phyloP scores from a whole-genome alignment of 345 rosid species.

The Brassica carinata region DNA sequence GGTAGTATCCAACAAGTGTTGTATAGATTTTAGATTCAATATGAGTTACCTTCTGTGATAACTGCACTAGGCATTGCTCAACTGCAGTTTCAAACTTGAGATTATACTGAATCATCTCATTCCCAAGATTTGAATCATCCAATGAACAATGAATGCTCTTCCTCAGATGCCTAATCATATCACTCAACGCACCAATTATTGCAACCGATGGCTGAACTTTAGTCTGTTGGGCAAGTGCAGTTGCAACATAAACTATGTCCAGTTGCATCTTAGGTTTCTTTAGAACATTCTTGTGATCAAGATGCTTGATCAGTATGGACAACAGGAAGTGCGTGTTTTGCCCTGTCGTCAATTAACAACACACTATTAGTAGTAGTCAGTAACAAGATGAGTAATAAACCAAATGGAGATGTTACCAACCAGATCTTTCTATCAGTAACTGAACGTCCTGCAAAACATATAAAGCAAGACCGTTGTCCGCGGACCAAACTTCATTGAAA shows the following conservation, averaged over 20 bases:
- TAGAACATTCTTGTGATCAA: constrained; percentile 72
- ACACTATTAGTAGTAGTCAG: constrained; percentile 8
- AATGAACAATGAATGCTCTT: constrained; percentile 73
- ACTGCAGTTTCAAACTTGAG: constrained; percentile 57
- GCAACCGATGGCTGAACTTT: constrained; percentile 59
- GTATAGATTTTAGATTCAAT: neutral
- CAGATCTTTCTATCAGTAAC: constrained; percentile 62
- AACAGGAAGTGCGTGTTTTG: constrained; percentile 66
- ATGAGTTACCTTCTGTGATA: constrained; percentile 57
- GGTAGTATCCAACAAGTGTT: too few species aligned
- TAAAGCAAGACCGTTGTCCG: constrained; percentile 61
- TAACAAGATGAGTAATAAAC: neutral
- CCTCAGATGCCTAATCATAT: constrained; percentile 74
- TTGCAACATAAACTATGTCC: constrained; percentile 59
- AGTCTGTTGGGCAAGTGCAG: constrained; percentile 57
- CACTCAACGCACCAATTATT: constrained; percentile 69
- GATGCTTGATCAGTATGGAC: constrained; percentile 69
- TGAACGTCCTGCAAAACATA: constrained; percentile 62
- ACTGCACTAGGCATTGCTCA: constrained; percentile 67
- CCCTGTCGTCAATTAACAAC: constrained; percentile 41
- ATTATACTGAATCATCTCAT: constrained; percentile 62
- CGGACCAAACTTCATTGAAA: constrained; percentile 60
- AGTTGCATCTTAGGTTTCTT: constrained; percentile 70
- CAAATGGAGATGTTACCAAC: constrained; percentile 39
- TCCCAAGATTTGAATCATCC: constrained; percentile 67